Conservation (phyloP, 202 grass and related monocot genomes). For the Carex arenaria region DNA sequence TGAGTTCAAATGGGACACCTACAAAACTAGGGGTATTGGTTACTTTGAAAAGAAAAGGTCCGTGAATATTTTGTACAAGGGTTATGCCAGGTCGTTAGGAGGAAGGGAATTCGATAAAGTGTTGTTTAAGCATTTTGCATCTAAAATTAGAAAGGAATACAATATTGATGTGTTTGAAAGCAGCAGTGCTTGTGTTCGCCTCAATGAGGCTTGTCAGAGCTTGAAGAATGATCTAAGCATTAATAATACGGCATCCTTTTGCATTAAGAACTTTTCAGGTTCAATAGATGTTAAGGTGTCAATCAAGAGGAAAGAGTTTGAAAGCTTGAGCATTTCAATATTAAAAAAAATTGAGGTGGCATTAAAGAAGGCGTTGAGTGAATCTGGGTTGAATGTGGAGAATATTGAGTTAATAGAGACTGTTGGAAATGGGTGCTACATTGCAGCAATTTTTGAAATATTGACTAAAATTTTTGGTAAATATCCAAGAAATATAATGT, state of each 20-base stretch:
- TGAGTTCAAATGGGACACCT: background rate
- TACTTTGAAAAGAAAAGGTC: too few species aligned
- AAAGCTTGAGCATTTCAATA: background rate
- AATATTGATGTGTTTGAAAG: background rate
- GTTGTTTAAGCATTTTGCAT: background rate
- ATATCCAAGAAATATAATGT: too few species aligned
- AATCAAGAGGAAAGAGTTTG: background rate
- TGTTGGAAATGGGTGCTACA: too few species aligned
- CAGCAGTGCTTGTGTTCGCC: background rate
- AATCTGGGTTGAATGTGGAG: background rate
- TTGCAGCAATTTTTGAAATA: too few species aligned
- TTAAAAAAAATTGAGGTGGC: background rate
- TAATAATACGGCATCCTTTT: background rate
- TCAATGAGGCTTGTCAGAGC: slow-evolving; percentile 2
- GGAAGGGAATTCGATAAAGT: background rate
- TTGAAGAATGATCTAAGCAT: background rate
- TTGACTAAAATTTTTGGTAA: background rate
- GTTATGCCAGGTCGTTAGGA: background rate
- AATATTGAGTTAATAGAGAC: background rate
- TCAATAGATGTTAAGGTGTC: background rate
- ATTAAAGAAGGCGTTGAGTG: background rate
- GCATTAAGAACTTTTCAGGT: background rate
- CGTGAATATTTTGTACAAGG: background rate
- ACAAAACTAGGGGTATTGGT: too few species aligned
- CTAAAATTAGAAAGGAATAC: background rate